Percentiles rank a stretch among this genome's conserved stretches.
phyloP scores from a whole-genome alignment of 2,329 filamentous ascomycete genomes.

The Huntiella decipiens region DNA sequence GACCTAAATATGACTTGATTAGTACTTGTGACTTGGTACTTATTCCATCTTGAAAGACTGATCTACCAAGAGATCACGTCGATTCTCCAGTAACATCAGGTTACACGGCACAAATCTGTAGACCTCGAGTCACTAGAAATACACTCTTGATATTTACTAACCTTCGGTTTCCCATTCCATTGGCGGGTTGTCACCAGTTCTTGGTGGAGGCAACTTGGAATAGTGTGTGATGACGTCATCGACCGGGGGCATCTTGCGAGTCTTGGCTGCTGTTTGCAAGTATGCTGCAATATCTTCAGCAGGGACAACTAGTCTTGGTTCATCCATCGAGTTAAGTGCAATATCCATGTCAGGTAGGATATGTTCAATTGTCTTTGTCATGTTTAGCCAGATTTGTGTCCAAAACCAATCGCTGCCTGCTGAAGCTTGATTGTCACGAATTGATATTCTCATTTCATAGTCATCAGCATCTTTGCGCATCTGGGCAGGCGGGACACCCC shows the following conservation, averaged over 20 bases:
- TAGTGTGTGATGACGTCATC: conserved; percentile 27
- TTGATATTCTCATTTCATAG: conserved; percentile 42
- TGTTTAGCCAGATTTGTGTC: conserved; percentile 35
- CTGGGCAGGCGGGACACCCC: conserved; percentile 28
- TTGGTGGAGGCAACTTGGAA: conserved; percentile 22
- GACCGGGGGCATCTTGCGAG: conserved; percentile 24
- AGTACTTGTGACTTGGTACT: neutral
- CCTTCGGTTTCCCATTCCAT: conserved; percentile 34
- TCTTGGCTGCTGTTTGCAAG: conserved; percentile 32
- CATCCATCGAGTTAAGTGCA: conserved; percentile 47
- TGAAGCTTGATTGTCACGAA: conserved; percentile 33
- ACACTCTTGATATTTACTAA: conserved; percentile 16
- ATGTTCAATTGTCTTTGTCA: conserved; percentile 33
- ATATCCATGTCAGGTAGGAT: conserved; percentile 49
- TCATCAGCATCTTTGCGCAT: conserved; percentile 33
- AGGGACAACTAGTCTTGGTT: conserved; percentile 42
- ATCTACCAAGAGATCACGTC: neutral
- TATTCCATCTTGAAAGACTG: neutral
- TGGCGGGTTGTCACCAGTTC: conserved; percentile 15
- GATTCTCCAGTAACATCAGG: neutral
- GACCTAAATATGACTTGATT: conserved; percentile 18
- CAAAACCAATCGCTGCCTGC: conserved; percentile 37
- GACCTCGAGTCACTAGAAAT: neutral
- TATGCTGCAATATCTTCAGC: conserved; percentile 40
- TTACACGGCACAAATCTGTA: neutral